Base-by-base conservation (phyloP, 805 yeast species). In the Suhomyces kilbournensis region DNA sequence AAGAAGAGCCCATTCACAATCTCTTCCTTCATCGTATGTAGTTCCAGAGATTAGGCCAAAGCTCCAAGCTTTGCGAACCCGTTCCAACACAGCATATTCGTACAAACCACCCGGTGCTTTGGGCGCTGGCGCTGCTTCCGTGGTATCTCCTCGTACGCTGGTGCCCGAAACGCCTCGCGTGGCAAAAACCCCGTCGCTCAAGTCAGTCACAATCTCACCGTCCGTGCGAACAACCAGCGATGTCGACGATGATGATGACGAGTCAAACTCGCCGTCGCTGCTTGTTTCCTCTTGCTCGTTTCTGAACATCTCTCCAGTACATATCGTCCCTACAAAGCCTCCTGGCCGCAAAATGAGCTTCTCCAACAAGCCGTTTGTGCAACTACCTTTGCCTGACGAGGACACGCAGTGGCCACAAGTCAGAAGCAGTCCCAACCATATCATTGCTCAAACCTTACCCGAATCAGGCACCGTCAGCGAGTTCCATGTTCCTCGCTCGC, bases 201-300 rank as follows among this genome's bases (percentile, higher is more conserved):
- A 72, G 49, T 67, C 75, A 4, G 62, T 75, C 5, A 69, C 76
- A 3, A 71, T 72, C 8, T 69, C 76, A 10, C 77, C 77, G 8
- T 70, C 70, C 49, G 56, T 63, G 0, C 55, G 70, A 46, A 48
- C 50, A 28, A 55, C 23, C 12, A 19, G 47, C 10, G 48, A 40
- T 17, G 52, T 45, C 20, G 58, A 51, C n/a, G 50, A 46, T 17
- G 49, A 46, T n/a, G 49, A 51, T 23, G 38, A 49, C 22, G 50
- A 30, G 15, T 54, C 61, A 4, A 14, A 39, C 3, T 63, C 67
- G 8, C 66, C 66, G 14, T 60, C 55, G 30, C 62, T 65, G 17
- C 44, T 49, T 2, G 19, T 48, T 15, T 58, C 65, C 4, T 14
- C 26, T 10, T 14, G 46, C 10, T 49, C 55, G 12, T 26, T 44